phyloP scores from a whole-genome alignment of 768 basidiomycete species.

The Leccinum pellstonianum region DNA sequence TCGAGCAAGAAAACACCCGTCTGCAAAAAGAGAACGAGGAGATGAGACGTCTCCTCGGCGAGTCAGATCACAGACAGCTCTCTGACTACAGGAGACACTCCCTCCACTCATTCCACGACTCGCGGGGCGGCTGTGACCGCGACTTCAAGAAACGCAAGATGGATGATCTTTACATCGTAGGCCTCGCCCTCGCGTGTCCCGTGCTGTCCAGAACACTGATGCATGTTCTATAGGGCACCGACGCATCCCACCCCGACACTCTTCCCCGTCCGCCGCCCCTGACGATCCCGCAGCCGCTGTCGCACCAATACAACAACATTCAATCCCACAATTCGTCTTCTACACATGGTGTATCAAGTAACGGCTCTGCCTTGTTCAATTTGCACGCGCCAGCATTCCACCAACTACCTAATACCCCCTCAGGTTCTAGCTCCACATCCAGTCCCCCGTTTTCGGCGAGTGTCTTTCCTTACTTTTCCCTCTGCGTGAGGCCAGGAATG shows the following conservation, averaged over 20 bases:
- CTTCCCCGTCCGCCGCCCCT: constrained; percentile 51
- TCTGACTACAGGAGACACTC: constrained; percentile 50
- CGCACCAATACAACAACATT: constrained; percentile 47
- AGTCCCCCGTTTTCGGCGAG: constrained; percentile 89
- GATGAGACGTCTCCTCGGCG: constrained; percentile 62
- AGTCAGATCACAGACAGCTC: constrained; percentile 39
- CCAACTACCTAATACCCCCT: constrained; percentile 66
- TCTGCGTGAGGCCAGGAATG: constrained; percentile 41
- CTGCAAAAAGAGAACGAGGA: constrained; percentile 74
- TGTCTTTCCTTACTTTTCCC: constrained; percentile 46
- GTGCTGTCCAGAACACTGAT: background rate
- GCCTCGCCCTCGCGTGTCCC: background rate
- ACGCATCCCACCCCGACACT: constrained; percentile 40
- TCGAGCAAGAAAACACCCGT: constrained; percentile 76
- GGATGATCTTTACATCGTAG: constrained; percentile 58
- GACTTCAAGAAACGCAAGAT: constrained; percentile 64
- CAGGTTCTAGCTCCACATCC: constrained; percentile 69
- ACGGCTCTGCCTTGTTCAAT: constrained; percentile 46
- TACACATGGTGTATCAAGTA: constrained; percentile 37
- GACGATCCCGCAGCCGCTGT: constrained; percentile 55
- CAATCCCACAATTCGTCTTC: constrained; percentile 42
- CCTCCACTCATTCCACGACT: constrained; percentile 47
- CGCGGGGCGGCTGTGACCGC: constrained; percentile 47
- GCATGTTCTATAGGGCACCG: constrained; percentile 39
- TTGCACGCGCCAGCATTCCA: constrained; percentile 58